A percentile compares a stretch with the other conserved stretches of the same genome.
These are phyloP conservation scores for Fusarium zealandicum DNA, from an alignment of 2,329 filamentous ascomycete species.

Conservation along the genomic window DNA sequence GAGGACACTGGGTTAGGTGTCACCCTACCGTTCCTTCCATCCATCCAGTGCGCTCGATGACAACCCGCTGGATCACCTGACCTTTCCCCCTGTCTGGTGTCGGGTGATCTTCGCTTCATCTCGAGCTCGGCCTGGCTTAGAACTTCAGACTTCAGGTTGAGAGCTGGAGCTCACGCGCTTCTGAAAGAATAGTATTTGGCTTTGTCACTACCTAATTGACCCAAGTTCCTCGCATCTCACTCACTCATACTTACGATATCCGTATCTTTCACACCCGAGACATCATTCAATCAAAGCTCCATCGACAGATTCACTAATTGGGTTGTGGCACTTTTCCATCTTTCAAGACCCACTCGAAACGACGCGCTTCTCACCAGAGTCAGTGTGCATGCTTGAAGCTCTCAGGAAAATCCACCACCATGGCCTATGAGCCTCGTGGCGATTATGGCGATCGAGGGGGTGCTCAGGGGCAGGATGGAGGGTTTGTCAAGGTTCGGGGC, in stretches of 20 bases:
- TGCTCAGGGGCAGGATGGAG: constrained; percentile 53
- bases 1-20: too few species aligned
- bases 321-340: constrained; percentile 7
- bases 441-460: constrained; percentile 54
- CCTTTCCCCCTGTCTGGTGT: not conserved
- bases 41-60: not conserved
- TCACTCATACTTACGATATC: too few species aligned
- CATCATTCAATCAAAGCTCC: not conserved
- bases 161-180: constrained; percentile 27
- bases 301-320: not conserved
- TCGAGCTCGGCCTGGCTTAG: constrained; percentile 14
- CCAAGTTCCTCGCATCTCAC: not conserved
- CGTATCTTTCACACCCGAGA: not conserved
- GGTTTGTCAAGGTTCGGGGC: constrained; percentile 58
- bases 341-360: constrained; percentile 20
- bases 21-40: constrained; percentile 6
- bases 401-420: constrained; percentile 43
- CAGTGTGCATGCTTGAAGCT: constrained; percentile 37
- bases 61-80: constrained; percentile 17
- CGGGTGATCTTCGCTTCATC: constrained; percentile 35
- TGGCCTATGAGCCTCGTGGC: constrained; percentile 63
- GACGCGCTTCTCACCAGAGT: constrained; percentile 32
- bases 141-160: constrained; percentile 23
- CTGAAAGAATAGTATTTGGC: constrained; percentile 12
- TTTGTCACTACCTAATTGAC: constrained; percentile 18